A percentile compares a stretch with the other conserved stretches of the same genome.
phyloP scores from a whole-genome alignment of 2,329 filamentous ascomycete species.

The Talaromyces sp. region DNA sequence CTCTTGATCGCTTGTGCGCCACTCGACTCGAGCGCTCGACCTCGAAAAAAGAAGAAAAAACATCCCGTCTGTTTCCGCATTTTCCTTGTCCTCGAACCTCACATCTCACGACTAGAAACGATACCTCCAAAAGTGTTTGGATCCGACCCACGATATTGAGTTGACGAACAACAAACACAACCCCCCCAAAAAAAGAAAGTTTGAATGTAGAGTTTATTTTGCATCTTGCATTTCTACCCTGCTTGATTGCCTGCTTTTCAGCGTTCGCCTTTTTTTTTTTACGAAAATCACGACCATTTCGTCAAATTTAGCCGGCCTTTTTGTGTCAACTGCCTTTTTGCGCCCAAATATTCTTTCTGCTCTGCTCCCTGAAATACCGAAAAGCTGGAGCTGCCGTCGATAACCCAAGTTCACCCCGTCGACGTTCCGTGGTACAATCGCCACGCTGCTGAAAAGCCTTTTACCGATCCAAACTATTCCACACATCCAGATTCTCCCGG shows the following conservation, averaged over 20 bases:
- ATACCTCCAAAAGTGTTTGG: background rate
- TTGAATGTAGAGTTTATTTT: slow-evolving; percentile 20
- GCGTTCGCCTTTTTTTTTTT: slow-evolving; percentile 24
- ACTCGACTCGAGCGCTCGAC: slow-evolving; percentile 1
- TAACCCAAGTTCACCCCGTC: slow-evolving; percentile 70
- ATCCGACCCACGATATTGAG: background rate
- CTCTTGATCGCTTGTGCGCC: background rate
- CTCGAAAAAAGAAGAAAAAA: background rate
- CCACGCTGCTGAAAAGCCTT: slow-evolving; percentile 57
- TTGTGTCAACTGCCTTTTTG: slow-evolving; percentile 4
- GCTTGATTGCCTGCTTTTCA: slow-evolving; percentile 16
- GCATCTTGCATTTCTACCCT: slow-evolving; percentile 12
- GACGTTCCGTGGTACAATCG: slow-evolving; percentile 66
- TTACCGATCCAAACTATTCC: slow-evolving; percentile 30
- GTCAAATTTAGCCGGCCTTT: slow-evolving; percentile 11
- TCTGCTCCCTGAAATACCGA: slow-evolving; percentile 52
- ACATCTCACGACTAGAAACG: slow-evolving; percentile 1
- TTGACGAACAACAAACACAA: slow-evolving; percentile 7
- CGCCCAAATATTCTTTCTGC: slow-evolving; percentile 17
- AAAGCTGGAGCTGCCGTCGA: slow-evolving; percentile 92
- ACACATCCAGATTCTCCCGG: slow-evolving; percentile 41
- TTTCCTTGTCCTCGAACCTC: background rate
- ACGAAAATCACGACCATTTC: slow-evolving; percentile 28
- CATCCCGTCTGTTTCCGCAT: background rate
- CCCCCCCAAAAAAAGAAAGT: slow-evolving; percentile 13